Percentiles rank a stretch among this genome's conserved stretches.
phyloP scores from a whole-genome alignment of 2,329 filamentous ascomycete species.

The Alternaria incomplexa region DNA sequence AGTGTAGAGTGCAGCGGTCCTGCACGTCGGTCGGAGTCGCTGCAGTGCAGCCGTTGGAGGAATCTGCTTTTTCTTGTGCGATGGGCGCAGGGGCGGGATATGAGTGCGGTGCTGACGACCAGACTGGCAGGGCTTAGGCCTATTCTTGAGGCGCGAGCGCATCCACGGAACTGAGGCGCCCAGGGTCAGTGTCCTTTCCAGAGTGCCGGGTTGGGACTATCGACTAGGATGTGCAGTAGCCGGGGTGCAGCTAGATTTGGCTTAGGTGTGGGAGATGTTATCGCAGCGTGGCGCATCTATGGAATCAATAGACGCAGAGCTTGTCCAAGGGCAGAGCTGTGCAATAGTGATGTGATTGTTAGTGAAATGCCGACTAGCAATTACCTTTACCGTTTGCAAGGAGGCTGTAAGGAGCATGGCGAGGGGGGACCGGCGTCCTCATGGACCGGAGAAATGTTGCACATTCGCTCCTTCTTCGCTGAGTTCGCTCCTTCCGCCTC shows the following conservation, averaged over 20 bases:
- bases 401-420: not conserved
- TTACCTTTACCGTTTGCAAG: not conserved
- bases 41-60: slow-evolving; percentile 14
- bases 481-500: slow-evolving; percentile 5
- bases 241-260: slow-evolving; percentile 9
- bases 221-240: slow-evolving; percentile 6
- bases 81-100: slow-evolving; percentile 7
- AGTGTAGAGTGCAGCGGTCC: slow-evolving; percentile 21
- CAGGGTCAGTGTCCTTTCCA: slow-evolving; percentile 11
- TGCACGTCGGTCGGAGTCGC: slow-evolving; percentile 27
- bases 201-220: slow-evolving; percentile 9
- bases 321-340: not conserved
- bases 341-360: not conserved
- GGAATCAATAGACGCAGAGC: not conserved
- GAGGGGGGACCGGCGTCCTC: not conserved
- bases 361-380: not conserved
- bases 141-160: slow-evolving; percentile 19
- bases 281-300: slow-evolving; percentile 11
- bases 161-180: slow-evolving; percentile 11
- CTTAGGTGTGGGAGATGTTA: slow-evolving; percentile 10
- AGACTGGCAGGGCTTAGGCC: slow-evolving; percentile 12
- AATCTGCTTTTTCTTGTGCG: slow-evolving; percentile 5
- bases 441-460: not conserved
- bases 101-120: slow-evolving; percentile 13
- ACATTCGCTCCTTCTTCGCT: slow-evolving; percentile 1